Evolutionary conservation across 73 alveolate genomes (phyloP).

Genomic region (Breviolum minutum): DNA sequence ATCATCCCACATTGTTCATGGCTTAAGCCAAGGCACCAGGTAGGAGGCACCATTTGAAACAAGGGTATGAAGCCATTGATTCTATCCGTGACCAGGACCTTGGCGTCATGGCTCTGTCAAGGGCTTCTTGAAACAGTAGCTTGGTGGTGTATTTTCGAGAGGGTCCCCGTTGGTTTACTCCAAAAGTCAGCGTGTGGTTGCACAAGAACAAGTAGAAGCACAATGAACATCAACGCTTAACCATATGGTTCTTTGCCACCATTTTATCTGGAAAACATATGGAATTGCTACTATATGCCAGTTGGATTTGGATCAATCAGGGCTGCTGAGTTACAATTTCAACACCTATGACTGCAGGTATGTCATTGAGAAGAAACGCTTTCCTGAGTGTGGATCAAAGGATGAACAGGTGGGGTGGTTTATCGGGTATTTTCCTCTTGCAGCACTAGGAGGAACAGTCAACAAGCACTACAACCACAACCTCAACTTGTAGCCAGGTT

Average conservation of each 20-base stretch:
- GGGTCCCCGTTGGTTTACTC: too few relatives aligned
- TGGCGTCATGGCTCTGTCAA: conserved; percentile 11
- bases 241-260: too few relatives aligned
- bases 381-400: conserved; percentile 42
- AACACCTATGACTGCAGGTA: not conserved
- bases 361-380: conserved; percentile 32
- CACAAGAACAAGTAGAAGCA: not conserved
- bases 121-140: not conserved
- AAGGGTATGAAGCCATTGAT: too few relatives aligned
- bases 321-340: not conserved
- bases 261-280: too few relatives aligned
- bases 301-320: not conserved
- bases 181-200: not conserved
- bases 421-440: too few relatives aligned
- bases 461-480: too few relatives aligned
- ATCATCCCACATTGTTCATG: too few relatives aligned
- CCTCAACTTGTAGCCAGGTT: too few relatives aligned
- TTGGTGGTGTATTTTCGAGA: not conserved
- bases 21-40: too few relatives aligned
- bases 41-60: too few relatives aligned
- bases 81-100: not conserved
- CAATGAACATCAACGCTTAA: too few relatives aligned
- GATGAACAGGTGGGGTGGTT: conserved; percentile 24
- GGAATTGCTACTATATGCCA: not conserved
- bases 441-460: too few relatives aligned